Base-by-base conservation (phyloP, 768 basidiomycete genomes). In the Termitomyces heimii region DNA sequence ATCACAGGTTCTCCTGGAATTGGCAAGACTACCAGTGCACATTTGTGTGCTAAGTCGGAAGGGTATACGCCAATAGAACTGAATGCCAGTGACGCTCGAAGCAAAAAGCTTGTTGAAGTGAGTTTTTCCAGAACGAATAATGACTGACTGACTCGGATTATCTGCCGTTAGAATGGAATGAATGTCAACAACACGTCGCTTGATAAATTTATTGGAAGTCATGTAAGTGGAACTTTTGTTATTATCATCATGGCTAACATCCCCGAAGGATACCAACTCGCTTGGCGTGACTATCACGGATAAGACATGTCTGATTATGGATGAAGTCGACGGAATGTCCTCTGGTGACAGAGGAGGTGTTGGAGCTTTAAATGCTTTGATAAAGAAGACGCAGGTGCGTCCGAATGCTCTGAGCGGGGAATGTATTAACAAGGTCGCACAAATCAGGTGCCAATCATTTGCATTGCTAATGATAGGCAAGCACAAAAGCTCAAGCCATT, bases 271-370 rank as follows among this genome's bases (percentile, higher is more conserved):
- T 22, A 84, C 82, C 9, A 92, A 89, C 60, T 81, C 83, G 1
- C 73, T 82, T 1, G 94, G 89, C 2, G 76, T 95, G 2, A 67
- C 75, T 16, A 85, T 98, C 61, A 94, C 89, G 0, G 82, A 89
- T 63, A 83, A 78, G 68, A 83, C 89, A 0, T 92, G 94, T 62
- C 75, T 99, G 45, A 98, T 99, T 68, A 98, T 99, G 96, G 97
- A 99, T 66, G 97, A 99, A 69, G 96, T 98, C 2, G 97, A 99
- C 62, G 97, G 97, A 1, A 99, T 98, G 95, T 96, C 94, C 5
- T 91, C 92, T 3, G 97, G 97, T 18, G 97, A 99, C 71, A 81
- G 97, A 45, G 97, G 97, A 16, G 97, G 97, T 55, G 92, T 98
- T 1, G 96, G 93, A 24, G 97, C 97, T 6, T 68, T 99, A 63